Evolutionary conservation across 2,329 filamentous ascomycete species (phyloP), one percentile per base, ranked within the genome.

Genomic region (Talaromyces islandicus): DNA sequence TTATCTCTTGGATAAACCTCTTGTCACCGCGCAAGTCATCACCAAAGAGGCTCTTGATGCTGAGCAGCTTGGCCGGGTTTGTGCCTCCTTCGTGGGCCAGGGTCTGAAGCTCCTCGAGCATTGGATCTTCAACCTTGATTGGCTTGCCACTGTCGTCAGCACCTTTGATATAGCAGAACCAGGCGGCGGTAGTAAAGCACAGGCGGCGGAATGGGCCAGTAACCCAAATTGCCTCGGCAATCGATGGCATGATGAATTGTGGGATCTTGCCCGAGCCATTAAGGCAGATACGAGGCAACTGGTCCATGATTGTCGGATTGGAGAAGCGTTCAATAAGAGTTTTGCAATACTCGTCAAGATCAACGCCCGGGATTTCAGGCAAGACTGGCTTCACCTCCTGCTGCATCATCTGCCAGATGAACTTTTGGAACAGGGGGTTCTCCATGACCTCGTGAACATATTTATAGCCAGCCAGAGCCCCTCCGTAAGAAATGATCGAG

Each of bases 231-330:
- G 68, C 67, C 60, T 74, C 73, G 48, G 72, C 72, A 56, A 75
- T 71, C 1, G 72, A 73, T 3, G 72, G 72, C 71, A 75, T 74
- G 63, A 74, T 74, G 57, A 75, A 75, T 59, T 75, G 80, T 0
- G 81, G 81, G 43, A 83, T 77, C 77, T 83, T 83, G 73, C 81
- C 81, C 6, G 80, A 82, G 24, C 76, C 80, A 68, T 79, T 79
- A 24, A 83, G 76, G 61, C 78, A 79, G 62, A 83, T 72, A 41
- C 81, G 81, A 43, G 79, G 77, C 59, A 83, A 73, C 71, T 82
- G 80, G 62, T 83, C 81, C 79, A 78, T 81, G 66, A 83, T 82
- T 58, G 80, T 82, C 0, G 81, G 80, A 78, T 83, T 83, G 67
- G 79, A 78, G 74, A 83, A 83, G 41, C 81, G 81, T 69, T 81